Evolutionary conservation across 1,284 basidiomycete species (phyloP).

Genomic region (Agroathelia rolfsii): DNA sequence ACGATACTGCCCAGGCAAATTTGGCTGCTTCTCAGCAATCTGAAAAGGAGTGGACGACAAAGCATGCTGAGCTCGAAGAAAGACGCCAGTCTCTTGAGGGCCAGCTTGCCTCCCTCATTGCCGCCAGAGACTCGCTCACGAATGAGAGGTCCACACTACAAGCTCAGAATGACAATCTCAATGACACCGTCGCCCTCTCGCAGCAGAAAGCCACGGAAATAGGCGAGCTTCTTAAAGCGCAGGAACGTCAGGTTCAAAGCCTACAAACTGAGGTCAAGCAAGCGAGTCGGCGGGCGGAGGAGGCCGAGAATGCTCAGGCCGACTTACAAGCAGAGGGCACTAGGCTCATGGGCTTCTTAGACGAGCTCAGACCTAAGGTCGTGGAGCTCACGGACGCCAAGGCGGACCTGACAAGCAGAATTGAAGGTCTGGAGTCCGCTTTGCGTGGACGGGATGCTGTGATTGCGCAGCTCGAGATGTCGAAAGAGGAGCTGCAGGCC

Average conservation of each 20-base stretch:
- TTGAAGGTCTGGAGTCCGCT: constrained; percentile 43
- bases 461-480: constrained; percentile 53
- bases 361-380: constrained; percentile 78
- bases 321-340: constrained; percentile 66
- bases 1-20: constrained; percentile 41
- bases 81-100: constrained; percentile 30
- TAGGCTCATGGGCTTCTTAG: constrained; percentile 61
- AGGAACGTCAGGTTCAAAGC: constrained; percentile 48
- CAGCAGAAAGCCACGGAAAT: constrained; percentile 50
- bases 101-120: constrained; percentile 32
- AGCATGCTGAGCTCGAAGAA: constrained; percentile 34
- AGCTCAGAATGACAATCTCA: constrained; percentile 33
- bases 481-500: constrained; percentile 41
- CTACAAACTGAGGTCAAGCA: constrained; percentile 50
- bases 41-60: constrained; percentile 35
- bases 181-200: constrained; percentile 36
- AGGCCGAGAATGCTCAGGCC: constrained; percentile 59
- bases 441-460: constrained; percentile 43
- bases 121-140: constrained; percentile 35
- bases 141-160: constrained; percentile 40
- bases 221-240: constrained; percentile 38
- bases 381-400: constrained; percentile 67
- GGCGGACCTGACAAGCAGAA: constrained; percentile 53
- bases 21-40: constrained; percentile 29
- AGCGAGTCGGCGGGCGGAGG: constrained; percentile 57